Evolutionary conservation across 495 filamentous ascomycete genomes (phyloP), one percentile per base, ranked within the genome.

Genomic region (Penicillium cosmopolitanum): DNA sequence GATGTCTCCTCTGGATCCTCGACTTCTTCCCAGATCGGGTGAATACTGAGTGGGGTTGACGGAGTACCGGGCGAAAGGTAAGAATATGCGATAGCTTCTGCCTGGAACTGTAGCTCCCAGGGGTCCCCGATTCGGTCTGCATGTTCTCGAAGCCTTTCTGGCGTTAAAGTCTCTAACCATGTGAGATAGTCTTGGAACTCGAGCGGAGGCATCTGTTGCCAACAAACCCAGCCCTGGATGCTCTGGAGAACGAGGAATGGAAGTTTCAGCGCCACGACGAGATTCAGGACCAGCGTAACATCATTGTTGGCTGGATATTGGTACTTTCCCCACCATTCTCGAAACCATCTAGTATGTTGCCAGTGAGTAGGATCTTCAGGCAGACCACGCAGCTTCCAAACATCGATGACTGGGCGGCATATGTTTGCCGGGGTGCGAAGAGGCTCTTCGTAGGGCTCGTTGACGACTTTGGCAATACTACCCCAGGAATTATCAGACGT

Each of bases 371-470:
- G 15, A 19, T 55, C 42, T 34, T 47, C 23, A 10, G 38, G 53
- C 23, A 61, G 25, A 2, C 21, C 16, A 3, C 48, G 53, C 31
- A 60, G 23, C 10, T 11, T 18, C 9, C 38, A 1, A 2, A 35
- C 62, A 12, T 53, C 16, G 4, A 35, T 56, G 15, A 61, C 19
- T 10, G 53, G 62, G 6, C 62, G 62, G 44, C 48, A 19, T 35
- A 61, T 33, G 35, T 64, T 61, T 18, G 60, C 53, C 7, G 62
- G 62, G 18, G 60, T 61, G 11, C 18, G 21, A 46, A 57, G 57
- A 18, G 50, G 58, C 13, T 36, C 50, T 28, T 38, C n/a, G 44
- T 61, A 61, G 12, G 57, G 42, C 28, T 57, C 35, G 5, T 55
- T 54, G 31, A 43, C 62, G 21, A 64, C 44, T 16, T 33, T 43